phyloP scores from a whole-genome alignment of 805 yeast species.

The Aciculoconidium aculeatum region DNA sequence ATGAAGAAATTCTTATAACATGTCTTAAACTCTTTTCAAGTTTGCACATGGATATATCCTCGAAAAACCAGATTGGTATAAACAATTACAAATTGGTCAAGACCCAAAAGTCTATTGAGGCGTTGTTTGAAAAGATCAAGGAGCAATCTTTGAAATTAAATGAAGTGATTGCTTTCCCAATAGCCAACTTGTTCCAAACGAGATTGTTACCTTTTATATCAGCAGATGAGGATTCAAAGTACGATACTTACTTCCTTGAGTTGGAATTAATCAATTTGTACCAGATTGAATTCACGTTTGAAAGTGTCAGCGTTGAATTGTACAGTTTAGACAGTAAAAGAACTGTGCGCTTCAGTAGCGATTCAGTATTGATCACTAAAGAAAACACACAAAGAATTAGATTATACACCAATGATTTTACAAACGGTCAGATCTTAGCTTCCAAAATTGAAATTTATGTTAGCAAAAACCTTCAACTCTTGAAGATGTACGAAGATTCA shows the following conservation, averaged over 20 bases:
- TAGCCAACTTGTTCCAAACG: conserved; percentile 32
- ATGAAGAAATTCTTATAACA: conserved; percentile 28
- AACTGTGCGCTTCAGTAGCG: conserved; percentile 8
- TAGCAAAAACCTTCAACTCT: conserved; percentile 14
- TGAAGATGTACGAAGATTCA: conserved; percentile 11
- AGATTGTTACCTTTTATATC: conserved; percentile 32
- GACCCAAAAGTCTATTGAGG: conserved; percentile 10
- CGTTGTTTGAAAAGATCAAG: conserved; percentile 14
- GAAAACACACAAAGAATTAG: conserved; percentile 10
- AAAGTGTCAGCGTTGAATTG: conserved; percentile 17
- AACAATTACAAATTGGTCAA: conserved; percentile 22
- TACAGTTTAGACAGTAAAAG: conserved; percentile 8
- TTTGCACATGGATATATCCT: conserved; percentile 12
- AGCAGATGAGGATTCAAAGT: conserved; percentile 15
- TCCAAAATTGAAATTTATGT: conserved; percentile 12
- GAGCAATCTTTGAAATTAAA: conserved; percentile 12
- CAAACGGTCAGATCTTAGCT: conserved; percentile 29
- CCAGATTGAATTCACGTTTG: conserved; percentile 17
- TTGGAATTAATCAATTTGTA: conserved; percentile 27
- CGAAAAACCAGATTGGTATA: conserved; percentile 15
- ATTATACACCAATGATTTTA: conserved; percentile 21
- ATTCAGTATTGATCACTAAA: conserved; percentile 5
- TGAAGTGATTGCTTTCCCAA: conserved; percentile 21
- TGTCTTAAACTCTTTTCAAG: conserved; percentile 37
- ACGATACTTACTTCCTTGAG: conserved; percentile 33